These are phyloP conservation scores for Penicillium sp. DNA, from an alignment of 2,329 filamentous ascomycete genomes.

Conservation along the genomic window DNA sequence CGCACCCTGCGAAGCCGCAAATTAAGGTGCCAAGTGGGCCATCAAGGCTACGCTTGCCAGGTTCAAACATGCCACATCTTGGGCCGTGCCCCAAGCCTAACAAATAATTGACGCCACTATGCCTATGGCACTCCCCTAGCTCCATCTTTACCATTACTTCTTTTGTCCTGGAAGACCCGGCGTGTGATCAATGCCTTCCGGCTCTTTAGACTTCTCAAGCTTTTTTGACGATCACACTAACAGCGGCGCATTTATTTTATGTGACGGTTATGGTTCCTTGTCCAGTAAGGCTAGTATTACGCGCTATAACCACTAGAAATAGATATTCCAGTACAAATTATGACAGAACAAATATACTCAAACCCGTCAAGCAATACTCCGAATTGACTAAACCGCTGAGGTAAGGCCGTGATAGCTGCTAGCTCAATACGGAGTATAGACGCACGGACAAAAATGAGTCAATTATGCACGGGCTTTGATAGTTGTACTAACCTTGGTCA, in stretches of 20 bases:
- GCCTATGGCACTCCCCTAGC: background rate
- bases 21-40: background rate
- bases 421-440: background rate
- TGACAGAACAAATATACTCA: background rate
- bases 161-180: background rate
- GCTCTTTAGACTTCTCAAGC: background rate
- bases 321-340: background rate
- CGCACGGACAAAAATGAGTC: background rate
- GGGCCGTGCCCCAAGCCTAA: background rate
- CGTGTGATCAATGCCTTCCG: too few species aligned
- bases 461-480: background rate
- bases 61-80: background rate
- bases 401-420: background rate
- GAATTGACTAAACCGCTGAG: background rate
- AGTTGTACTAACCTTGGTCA: background rate
- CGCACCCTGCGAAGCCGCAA: background rate
- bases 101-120: background rate
- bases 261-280: background rate
- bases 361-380: background rate
- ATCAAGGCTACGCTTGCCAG: background rate
- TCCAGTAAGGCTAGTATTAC: background rate
- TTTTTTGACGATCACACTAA: background rate
- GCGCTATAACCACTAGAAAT: background rate
- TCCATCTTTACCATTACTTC: background rate
- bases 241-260: background rate